Conservation (phyloP, 768 basidiomycete genomes). For the Clavulina sp. region DNA sequence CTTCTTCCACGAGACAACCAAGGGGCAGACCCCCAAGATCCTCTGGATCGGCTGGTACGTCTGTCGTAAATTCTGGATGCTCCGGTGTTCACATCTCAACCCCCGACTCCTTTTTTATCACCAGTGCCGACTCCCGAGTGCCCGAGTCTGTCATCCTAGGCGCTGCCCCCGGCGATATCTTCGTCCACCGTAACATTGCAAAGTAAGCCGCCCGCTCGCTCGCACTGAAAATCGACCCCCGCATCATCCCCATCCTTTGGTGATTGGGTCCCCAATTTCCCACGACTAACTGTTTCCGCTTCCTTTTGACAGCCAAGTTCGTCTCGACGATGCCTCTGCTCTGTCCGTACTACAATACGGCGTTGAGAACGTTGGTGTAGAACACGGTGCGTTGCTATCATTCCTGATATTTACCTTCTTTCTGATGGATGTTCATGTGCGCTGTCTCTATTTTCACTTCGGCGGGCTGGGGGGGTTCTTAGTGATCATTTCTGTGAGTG, state of each 20-base stretch:
- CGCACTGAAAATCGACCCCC: not conserved
- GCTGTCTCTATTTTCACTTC: not conserved
- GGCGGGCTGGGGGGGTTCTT: not conserved
- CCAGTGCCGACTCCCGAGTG: constrained; percentile 72
- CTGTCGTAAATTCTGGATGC: not conserved
- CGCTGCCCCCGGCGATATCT: constrained; percentile 57
- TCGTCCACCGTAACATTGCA: constrained; percentile 75
- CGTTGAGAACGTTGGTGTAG: constrained; percentile 46
- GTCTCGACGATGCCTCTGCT: constrained; percentile 49
- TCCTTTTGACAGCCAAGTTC: constrained; percentile 53
- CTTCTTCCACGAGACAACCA: constrained; percentile 43
- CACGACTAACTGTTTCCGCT: constrained; percentile 23
- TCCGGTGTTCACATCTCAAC: constrained; percentile 3
- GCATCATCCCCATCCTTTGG: not conserved
- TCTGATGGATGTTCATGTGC: not conserved
- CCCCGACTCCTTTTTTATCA: constrained; percentile 23
- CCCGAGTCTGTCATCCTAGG: constrained; percentile 60
- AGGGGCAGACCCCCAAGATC: constrained; percentile 48
- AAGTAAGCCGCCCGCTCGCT: constrained; percentile 34
- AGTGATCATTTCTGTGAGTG: not conserved
- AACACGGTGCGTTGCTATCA: constrained; percentile 43
- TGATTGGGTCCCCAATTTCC: constrained; percentile 15
- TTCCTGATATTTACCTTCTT: not conserved
- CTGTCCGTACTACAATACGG: constrained; percentile 62
- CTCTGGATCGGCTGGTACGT: constrained; percentile 22